Percentiles rank a stretch among this genome's conserved stretches.
phyloP scores from a whole-genome alignment of 192 early-diverging fungal genomes.

The Chytriomyces sp. region DNA sequence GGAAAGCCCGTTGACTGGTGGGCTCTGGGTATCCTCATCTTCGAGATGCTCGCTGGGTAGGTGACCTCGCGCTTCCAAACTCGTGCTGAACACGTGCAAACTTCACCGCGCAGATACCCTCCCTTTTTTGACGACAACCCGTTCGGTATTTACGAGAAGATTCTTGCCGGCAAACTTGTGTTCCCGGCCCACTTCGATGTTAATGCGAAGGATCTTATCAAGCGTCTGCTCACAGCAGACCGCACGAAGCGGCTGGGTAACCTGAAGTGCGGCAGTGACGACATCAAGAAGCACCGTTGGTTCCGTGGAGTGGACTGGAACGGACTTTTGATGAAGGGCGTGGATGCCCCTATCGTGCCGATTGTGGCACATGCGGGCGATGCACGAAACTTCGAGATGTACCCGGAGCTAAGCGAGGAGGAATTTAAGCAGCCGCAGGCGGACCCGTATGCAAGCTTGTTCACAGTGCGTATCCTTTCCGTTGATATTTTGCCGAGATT shows the following conservation, averaged over 20 bases:
- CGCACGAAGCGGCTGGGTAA: constrained; percentile 93
- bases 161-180: constrained; percentile 83
- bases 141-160: constrained; percentile 99
- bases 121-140: constrained; percentile 98
- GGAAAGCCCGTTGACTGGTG: constrained; percentile 99
- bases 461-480: constrained; percentile 46
- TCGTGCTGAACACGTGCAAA: not conserved
- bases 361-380: constrained; percentile 86
- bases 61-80: not conserved
- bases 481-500: no score
- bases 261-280: constrained; percentile 84
- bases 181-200: constrained; percentile 89
- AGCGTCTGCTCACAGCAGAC: constrained; percentile 88
- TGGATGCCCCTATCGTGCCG: constrained; percentile 90
- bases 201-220: constrained; percentile 86
- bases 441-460: constrained; percentile 82
- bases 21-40: constrained; percentile 96
- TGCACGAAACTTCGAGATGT: constrained; percentile 97
- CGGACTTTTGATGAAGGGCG: constrained; percentile 71
- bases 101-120: constrained; percentile 65
- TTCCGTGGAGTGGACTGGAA: constrained; percentile 93
- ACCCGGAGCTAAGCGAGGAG: constrained; percentile 80
- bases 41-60: constrained; percentile 97
- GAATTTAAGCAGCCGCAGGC: constrained; percentile 52
- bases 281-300: constrained; percentile 94